Evolutionary conservation across 2,329 filamentous ascomycete species (phyloP).

Genomic region (Fusarium albidum): DNA sequence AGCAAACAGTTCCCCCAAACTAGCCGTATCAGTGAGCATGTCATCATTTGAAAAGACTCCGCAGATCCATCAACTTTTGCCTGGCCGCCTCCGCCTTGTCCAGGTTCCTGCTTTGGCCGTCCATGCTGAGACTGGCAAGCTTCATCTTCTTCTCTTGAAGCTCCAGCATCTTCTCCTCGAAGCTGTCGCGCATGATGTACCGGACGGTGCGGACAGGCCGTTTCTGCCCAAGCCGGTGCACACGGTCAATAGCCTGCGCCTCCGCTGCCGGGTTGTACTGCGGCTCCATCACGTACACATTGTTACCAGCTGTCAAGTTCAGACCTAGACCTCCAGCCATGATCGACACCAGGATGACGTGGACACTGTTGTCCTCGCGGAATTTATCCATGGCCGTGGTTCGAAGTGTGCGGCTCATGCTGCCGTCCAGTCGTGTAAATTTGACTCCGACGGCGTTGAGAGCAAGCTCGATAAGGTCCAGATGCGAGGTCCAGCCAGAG

Average conservation of each 20-base stretch:
- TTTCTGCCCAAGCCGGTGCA: conserved; percentile 90
- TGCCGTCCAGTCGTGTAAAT: conserved; percentile 87
- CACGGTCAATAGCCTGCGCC: conserved; percentile 91
- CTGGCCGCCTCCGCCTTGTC: conserved; percentile 65
- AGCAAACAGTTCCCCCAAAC: conserved; percentile 19
- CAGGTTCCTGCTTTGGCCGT: conserved; percentile 62
- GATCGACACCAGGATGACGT: conserved; percentile 90
- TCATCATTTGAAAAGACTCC: conserved; percentile 61
- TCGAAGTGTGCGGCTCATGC: conserved; percentile 80
- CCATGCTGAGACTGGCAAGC: conserved; percentile 87
- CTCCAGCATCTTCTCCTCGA: conserved; percentile 92
- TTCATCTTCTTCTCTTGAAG: conserved; percentile 93
- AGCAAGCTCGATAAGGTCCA: conserved; percentile 90
- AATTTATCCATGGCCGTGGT: conserved; percentile 80
- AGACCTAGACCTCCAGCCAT: conserved; percentile 91
- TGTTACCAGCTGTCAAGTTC: conserved; percentile 86
- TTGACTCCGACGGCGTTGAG: conserved; percentile 72
- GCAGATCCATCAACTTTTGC: conserved; percentile 67
- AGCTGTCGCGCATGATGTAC: conserved; percentile 89
- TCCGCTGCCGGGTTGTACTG: conserved; percentile 97
- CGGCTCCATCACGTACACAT: conserved; percentile 97
- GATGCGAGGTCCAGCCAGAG: conserved; percentile 93
- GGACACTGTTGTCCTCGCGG: conserved; percentile 73
- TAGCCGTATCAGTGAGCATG: conserved; percentile 17
- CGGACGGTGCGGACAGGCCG: conserved; percentile 86